phyloP scores from a whole-genome alignment of 2,329 filamentous ascomycete species.

The Ophiostoma sp. region DNA sequence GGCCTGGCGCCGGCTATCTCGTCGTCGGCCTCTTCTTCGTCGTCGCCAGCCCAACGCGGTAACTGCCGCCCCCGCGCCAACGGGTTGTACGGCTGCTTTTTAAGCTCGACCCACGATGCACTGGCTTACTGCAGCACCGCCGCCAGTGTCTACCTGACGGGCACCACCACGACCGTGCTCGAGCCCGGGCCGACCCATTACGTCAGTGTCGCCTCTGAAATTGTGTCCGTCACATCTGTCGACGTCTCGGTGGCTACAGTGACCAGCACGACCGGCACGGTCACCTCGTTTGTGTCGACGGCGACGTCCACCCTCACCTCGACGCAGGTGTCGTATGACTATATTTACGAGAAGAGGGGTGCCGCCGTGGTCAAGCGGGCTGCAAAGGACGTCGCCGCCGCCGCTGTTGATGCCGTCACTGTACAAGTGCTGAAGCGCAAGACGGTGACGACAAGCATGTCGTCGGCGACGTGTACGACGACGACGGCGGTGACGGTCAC shows the following conservation, averaged over 20 bases:
- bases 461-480: neutral
- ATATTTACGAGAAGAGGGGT: neutral
- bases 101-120: neutral
- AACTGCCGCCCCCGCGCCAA: slow-evolving; percentile 9
- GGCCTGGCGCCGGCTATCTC: neutral
- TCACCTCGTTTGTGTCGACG: neutral
- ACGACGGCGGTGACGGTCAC: neutral
- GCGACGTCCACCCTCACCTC: neutral
- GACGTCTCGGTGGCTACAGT: neutral
- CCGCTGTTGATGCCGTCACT: neutral
- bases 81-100: slow-evolving; percentile 2
- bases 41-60: neutral
- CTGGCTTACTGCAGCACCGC: slow-evolving; percentile 15
- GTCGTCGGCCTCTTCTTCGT: neutral
- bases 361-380: neutral
- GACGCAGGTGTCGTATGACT: neutral
- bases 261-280: neutral
- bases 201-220: neutral
- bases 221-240: neutral
- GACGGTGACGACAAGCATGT: neutral
- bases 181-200: neutral
- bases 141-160: neutral
- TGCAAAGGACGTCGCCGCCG: neutral
- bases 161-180: neutral
- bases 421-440: neutral